A percentile compares a stretch with the other conserved stretches of the same genome.
These are phyloP conservation scores for Didymella arachidicola DNA, from an alignment of 2,329 filamentous ascomycete genomes.

Conservation along the genomic window DNA sequence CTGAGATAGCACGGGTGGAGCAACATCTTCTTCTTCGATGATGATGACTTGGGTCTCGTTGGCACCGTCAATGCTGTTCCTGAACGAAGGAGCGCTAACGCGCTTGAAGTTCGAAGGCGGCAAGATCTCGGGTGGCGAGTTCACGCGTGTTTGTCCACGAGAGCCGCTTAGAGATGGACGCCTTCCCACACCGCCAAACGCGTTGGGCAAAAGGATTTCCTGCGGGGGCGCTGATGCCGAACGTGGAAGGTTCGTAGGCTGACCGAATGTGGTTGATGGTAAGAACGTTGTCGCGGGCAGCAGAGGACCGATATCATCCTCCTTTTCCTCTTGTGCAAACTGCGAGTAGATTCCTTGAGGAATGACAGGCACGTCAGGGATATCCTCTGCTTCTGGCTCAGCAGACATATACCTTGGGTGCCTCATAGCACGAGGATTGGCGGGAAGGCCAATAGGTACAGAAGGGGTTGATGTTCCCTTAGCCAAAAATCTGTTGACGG, in stretches of 20 bases:
- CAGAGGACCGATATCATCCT: conserved; percentile 57
- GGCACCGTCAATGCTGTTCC: conserved; percentile 63
- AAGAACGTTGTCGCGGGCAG: conserved; percentile 59
- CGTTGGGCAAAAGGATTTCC: conserved; percentile 42
- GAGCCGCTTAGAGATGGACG: conserved; percentile 49
- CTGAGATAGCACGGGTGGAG: conserved; percentile 65
- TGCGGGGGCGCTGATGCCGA: conserved; percentile 60
- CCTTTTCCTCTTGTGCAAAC: conserved; percentile 34
- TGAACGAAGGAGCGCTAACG: conserved; percentile 52
- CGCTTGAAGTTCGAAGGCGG: conserved; percentile 49
- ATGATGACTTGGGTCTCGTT: conserved; percentile 55
- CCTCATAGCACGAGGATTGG: conserved; percentile 90
- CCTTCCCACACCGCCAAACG: conserved; percentile 36
- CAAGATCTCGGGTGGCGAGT: conserved; percentile 53
- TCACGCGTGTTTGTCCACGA: conserved; percentile 52
- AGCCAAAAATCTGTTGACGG: conserved; percentile 42
- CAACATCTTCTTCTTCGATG: conserved; percentile 51
- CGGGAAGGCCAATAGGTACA: conserved; percentile 77
- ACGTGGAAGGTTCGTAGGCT: conserved; percentile 49
- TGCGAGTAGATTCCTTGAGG: conserved; percentile 55
- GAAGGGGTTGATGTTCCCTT: conserved; percentile 58
- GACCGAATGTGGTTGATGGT: conserved; percentile 57
- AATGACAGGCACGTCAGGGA: conserved; percentile 64
- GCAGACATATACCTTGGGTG: conserved; percentile 73
- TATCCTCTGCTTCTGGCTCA: conserved; percentile 59